Conservation (phyloP, 73 alveolate species). For the Paramecium octaurelia region DNA sequence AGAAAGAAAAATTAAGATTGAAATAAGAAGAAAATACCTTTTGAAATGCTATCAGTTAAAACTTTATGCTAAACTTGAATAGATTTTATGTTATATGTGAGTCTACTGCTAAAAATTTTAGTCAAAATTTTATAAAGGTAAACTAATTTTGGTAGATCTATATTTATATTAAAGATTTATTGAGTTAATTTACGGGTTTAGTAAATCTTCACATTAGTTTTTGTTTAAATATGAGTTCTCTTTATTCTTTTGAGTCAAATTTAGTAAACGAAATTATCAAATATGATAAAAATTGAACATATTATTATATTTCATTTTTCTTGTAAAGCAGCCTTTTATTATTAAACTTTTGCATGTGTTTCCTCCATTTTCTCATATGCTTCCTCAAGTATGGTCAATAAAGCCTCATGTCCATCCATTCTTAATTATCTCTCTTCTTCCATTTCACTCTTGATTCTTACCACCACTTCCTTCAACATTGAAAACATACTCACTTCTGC, state of each 20-base stretch:
- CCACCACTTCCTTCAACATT: constrained; percentile 26
- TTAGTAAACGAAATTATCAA: not conserved
- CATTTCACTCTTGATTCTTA: constrained; percentile 22
- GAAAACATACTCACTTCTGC: constrained; percentile 25
- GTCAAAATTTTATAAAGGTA: not conserved
- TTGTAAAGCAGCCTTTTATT: constrained; percentile 10
- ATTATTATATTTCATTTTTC: not conserved
- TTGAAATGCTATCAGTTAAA: constrained; percentile 57
- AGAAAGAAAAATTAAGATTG: not conserved
- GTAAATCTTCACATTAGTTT: not conserved
- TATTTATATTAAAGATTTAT: not conserved
- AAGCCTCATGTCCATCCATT: constrained; percentile 38
- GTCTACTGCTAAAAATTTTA: constrained; percentile 12
- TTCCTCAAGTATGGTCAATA: not conserved
- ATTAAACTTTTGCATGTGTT: constrained; percentile 4
- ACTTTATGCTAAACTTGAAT: constrained; percentile 64
- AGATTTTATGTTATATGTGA: constrained; percentile 51
- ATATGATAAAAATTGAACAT: not conserved
- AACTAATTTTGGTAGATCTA: not conserved
- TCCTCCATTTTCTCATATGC: constrained; percentile 39
- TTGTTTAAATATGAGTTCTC: not conserved
- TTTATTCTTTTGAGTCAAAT: not conserved
- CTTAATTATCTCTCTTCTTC: constrained; percentile 35
- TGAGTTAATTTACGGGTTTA: not conserved
- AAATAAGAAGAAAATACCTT: constrained; percentile 48